phyloP scores from a whole-genome alignment of 805 yeast genomes.

The Zygosaccharomyces bisporus region DNA sequence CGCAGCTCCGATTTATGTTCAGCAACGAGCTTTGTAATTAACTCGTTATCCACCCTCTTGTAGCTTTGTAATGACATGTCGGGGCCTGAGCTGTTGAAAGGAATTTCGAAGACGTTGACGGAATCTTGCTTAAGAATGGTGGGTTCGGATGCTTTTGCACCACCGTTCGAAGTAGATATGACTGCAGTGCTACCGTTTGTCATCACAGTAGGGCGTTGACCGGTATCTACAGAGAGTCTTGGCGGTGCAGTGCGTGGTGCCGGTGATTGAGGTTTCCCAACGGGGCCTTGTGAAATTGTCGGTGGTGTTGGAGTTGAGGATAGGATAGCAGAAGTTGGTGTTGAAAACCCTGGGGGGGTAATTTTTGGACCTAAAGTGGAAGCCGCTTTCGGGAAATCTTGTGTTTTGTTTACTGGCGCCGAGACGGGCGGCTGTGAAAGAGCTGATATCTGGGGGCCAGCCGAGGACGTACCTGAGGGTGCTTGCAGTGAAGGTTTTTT shows the following conservation, averaged over 20 bases:
- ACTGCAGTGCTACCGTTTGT: slow-evolving; percentile 1
- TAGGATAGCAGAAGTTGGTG: slow-evolving; percentile 3
- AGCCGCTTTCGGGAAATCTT: background rate
- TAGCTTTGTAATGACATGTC: slow-evolving; percentile 26
- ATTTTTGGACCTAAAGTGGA: background rate
- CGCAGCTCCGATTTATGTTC: slow-evolving; percentile 16
- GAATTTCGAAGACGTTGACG: slow-evolving; percentile 28
- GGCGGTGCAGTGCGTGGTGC: slow-evolving; percentile 6
- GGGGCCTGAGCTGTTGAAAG: slow-evolving; percentile 25
- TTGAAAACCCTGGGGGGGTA: background rate
- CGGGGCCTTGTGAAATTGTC: background rate
- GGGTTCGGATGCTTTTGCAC: background rate
- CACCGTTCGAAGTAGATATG: background rate
- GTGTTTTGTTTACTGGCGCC: background rate
- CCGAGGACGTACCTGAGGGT: background rate
- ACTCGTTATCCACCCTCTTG: slow-evolving; percentile 25
- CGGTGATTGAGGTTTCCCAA: slow-evolving; percentile 1
- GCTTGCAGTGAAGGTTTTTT: slow-evolving; percentile 1
- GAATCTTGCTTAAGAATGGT: slow-evolving; percentile 28
- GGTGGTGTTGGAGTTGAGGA: slow-evolving; percentile 2
- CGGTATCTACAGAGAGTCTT: slow-evolving; percentile 1
- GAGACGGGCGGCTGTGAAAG: background rate
- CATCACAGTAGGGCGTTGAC: slow-evolving; percentile 3
- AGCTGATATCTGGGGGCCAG: background rate
- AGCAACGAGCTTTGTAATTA: slow-evolving; percentile 25